A percentile compares a stretch with the other conserved stretches of the same genome.
These are phyloP conservation scores for Cyclostephanos tholiformis DNA, from an alignment of 108 stramenopile species.

Conservation along the genomic window DNA sequence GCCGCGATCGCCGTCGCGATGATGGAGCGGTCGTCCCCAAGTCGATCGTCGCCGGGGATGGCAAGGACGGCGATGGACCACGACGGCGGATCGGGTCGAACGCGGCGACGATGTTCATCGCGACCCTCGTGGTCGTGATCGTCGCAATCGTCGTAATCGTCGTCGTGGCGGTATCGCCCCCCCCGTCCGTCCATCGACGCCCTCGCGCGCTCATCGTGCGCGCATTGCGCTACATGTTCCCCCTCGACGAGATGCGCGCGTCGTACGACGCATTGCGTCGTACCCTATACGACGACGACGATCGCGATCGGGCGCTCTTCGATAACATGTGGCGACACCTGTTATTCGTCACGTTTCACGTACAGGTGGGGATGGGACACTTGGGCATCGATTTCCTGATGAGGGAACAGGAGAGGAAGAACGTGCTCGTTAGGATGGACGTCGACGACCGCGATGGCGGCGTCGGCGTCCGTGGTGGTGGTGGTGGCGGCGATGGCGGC, in stretches of 20 bases:
- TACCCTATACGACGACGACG: constrained; percentile 49
- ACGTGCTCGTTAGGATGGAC: constrained; percentile 82
- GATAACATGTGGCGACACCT: constrained; percentile 62
- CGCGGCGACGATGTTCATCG: too few relatives aligned
- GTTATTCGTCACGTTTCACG: constrained; percentile 87
- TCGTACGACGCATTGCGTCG: constrained; percentile 62
- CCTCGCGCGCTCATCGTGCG: constrained; percentile 2
- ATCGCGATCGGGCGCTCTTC: constrained; percentile 29
- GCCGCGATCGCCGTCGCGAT: too few relatives aligned
- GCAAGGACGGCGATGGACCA: too few relatives aligned
- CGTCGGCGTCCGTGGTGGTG: constrained; percentile 1
- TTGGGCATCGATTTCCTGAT: constrained; percentile 83
- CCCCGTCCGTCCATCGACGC: neutral
- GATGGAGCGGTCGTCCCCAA: too few relatives aligned
- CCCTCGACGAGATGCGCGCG: constrained; percentile 61
- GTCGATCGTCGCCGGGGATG: too few relatives aligned
- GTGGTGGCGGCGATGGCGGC: neutral
- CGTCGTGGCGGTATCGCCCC: too few relatives aligned
- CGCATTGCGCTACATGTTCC: constrained; percentile 59
- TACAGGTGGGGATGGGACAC: constrained; percentile 86
- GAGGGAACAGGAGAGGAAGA: constrained; percentile 75
- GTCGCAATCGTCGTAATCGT: too few relatives aligned
- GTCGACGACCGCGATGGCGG: constrained; percentile 7
- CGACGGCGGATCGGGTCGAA: too few relatives aligned
- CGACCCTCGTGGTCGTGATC: too few relatives aligned